These are phyloP conservation scores for Rosellinia necatrix DNA, from an alignment of 2,329 filamentous ascomycete genomes.

Conservation along the genomic window DNA sequence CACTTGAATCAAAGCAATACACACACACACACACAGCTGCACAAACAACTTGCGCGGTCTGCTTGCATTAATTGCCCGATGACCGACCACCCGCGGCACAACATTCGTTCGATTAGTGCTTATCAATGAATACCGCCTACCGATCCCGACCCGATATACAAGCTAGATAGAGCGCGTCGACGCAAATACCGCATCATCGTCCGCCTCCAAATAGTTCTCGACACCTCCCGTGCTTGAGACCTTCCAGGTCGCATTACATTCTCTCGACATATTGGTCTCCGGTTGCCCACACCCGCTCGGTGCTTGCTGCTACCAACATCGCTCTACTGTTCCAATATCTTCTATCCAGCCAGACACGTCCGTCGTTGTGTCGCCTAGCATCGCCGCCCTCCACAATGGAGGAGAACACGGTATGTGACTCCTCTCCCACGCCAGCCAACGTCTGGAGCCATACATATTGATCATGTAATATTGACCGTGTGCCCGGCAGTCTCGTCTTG, in stretches of 20 bases:
- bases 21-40: no score
- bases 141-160: no score
- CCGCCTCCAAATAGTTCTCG: conserved; percentile 3
- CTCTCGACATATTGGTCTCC: conserved; percentile 8
- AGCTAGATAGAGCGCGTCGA: no score
- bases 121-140: neutral
- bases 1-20: no score
- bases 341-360: neutral
- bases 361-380: no score
- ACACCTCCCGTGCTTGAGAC: no score
- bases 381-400: no score
- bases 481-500: conserved; percentile 25
- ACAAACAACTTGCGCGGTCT: neutral
- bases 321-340: conserved; percentile 21
- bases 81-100: neutral
- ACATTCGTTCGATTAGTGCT: neutral
- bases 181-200: conserved; percentile 18
- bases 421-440: neutral
- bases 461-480: conserved; percentile 23
- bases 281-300: conserved; percentile 3
- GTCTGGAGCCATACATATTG: neutral
- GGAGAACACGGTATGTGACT: conserved; percentile 32
- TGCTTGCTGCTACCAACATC: conserved; percentile 15
- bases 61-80: conserved; percentile 10
- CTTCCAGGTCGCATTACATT: conserved; percentile 17